Base-by-base conservation (phyloP, 2,329 filamentous ascomycete species). In the Colletotrichum eleusines region DNA sequence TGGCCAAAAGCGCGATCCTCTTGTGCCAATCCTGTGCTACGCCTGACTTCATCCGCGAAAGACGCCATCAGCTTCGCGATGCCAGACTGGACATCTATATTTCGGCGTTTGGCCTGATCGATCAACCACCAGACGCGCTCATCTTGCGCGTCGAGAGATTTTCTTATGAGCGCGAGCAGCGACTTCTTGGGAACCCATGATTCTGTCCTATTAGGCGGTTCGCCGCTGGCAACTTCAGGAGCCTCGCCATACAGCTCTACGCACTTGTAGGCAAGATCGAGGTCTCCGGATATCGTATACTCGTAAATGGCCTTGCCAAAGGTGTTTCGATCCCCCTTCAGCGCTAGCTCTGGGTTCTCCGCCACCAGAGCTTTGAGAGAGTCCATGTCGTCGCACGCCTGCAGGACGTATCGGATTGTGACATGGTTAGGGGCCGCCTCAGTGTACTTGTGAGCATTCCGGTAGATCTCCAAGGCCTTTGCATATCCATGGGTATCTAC, bases 381-480 rank as follows among this genome's bases (percentile, higher is more conserved):
- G 40, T 78, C 75, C 7, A 38, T 31, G 9, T 77, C 69, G 20
- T 63, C 66, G 73, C 78, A 78, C 65, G 79, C 58, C 16, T 76
- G 71, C 12, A 83, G 74, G 54, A 83, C 73, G 23, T 76, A 74
- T 46, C 76, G 76, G 6, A 82, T 66, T 44, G 78, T 76, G 23
- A 71, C 60, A 26, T 76, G 71, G 16, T 75, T 72, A 6, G 77
- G 77, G 9, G 62, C 70, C 59, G 76, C 75, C 58, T 77, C 77
- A 20, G 75, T 81, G 33, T 82, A 76, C 14, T 58, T 61, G 40
- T 74, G 70, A 6, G 76, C 60, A 8, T 80, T 77, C 35, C 71
- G 65, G 73, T 82, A 83, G 16, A 83, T 70, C 1, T 74, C 63
- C 73, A 81, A 76, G 12, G 79, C 80, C 51, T 73, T 74, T 35